Base-by-base conservation (phyloP, 2,329 filamentous ascomycete species). In the Aspergillus arachidicola region DNA sequence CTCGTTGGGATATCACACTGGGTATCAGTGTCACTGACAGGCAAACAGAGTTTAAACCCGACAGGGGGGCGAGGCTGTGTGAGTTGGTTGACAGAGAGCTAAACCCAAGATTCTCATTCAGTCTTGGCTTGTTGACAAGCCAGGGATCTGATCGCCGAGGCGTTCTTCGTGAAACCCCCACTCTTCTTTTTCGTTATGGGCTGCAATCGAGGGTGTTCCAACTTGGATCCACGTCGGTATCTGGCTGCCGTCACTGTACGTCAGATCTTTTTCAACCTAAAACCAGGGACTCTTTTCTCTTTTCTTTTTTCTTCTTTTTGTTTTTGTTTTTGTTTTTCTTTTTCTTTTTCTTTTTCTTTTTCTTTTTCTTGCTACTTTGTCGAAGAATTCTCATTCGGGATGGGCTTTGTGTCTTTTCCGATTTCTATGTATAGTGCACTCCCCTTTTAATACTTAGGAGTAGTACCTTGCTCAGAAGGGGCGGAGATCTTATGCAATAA, bases 61-160 rank as follows among this genome's bases (percentile, higher is more conserved):
- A 56, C 38, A 57, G 21, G 50, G 59, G 41, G 41, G 45, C 45
- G 38, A 58, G 34, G 54, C 51, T 55, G 36, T 50, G 46, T 61
- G 43, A 57, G 23, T 51, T 56, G 57, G 57, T 26, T 62, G 60
- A 61, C 61, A 59, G 61, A 58, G 51, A 57, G 32, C 36, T 55
- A 58, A 56, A 28, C 30, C 41, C n/a, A 21, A 50, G 43, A 19
- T 41, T 41, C 5, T 41, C 34, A 36, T 36, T 45, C 30, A 57
- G 59, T 58, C 61, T 64, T 64, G 63, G 60, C 58, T 63, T 36
- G 38, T 48, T 50, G 34, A 62, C 46, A 62, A 58, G 58, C 60
- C 61, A 66, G 61, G 68, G 59, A 66, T 57, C 65, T 59, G 68
- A 68, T 69, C 67, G 68, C 58, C 67, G 57, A 68, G 59, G 43